Evolutionary conservation across 2,329 filamentous ascomycete genomes (phyloP), one percentile per base, ranked within the genome.

Genomic region (Sclerotinia sclerotiorum): DNA sequence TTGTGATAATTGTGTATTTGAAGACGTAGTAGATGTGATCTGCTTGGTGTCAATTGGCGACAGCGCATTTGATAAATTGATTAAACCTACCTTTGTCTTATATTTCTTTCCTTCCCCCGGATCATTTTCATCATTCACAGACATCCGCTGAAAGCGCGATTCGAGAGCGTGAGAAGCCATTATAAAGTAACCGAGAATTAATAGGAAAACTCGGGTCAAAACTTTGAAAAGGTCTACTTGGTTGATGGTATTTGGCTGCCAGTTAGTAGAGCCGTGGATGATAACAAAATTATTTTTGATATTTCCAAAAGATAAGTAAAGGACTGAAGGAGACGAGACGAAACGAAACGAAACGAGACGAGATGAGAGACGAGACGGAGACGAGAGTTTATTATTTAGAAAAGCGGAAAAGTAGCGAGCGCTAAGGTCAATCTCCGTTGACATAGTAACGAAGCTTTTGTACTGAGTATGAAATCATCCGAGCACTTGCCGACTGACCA

Each of bases 91-190:
- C 88, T 97, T 97, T 70, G 87, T 80, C 81, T 96, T 97, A 73
- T 87, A 83, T 71, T 84, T 84, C 68, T 81, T 80, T 71, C 81
- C 82, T 71, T 87, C 84, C 67, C 81, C 81, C 44, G 82, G 80
- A 69, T 92, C 90, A 77, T 94, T 96, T 80, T 97, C 94, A 77
- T 97, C 94, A 75, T 91, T 90, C 71, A 97, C 92, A 27, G 91
- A 90, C 81, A 97, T 87, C 80, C 89, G 90, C 87, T 97, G 93
- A 77, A 98, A 92, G 75, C 92, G 91, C 80, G 91, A 84, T 82
- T 97, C 94, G 58, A 98, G 84, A 64, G 87, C 88, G 74, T 91
- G 87, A 69, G 91, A 87, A 72, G 94, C 87, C 91, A 94, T 88
- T 70, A 17, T 19, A 27, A 54, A 27, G 3, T 62, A 29, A 11